Base-by-base conservation (phyloP, 371 early-diverging fungal species). In the Rhizopus stolonifer region DNA sequence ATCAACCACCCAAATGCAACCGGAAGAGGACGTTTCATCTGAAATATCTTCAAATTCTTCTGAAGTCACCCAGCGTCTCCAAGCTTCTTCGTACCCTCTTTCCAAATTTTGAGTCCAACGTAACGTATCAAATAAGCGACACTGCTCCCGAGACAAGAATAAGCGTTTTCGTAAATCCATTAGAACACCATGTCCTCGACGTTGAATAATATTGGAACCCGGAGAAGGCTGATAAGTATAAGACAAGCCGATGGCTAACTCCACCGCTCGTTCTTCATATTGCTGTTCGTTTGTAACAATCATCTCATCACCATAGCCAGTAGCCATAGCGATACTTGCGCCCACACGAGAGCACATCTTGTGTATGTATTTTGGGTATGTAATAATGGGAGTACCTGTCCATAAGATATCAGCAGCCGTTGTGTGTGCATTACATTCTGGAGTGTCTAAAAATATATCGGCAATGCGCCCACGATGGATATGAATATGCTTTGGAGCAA, bases 341-440 rank as follows among this genome's bases (percentile, higher is more conserved):
- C 92, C 94, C 1, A 95, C 96, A 9, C 96, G 75, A 22, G 89
- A 88, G 56, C 94, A 93, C 88, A 93, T 88, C 71, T 93, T 94
- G 72, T 93, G 93, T 48, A 79, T 70, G 61, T 93, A 88, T 38
- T 92, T 86, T n/a, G 94, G 91, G 70, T 76, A 93, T 0, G 95
- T 94, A 10, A 95, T 71, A 31, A 95, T 85, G 5, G 96, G 96
- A 6, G 95, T 94, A 10, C 95, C 96, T 29, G 88, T 88, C 93
- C 94, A 95, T 34, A 95, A 67, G 40, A 94, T 94, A 71, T 95
- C 96, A 2, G 90, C 91, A 0, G 95, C 94, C 1, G 96, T 95
- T 2, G 96, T 95, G 57, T 95, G 96, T 0, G 93, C 96, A 60
- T 95, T 95, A 64, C 95, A 94, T 70, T 94, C 94, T 15, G 93